Evolutionary conservation across 2,329 filamentous ascomycete species (phyloP).

Genomic region (Leptographium lundbergii): DNA sequence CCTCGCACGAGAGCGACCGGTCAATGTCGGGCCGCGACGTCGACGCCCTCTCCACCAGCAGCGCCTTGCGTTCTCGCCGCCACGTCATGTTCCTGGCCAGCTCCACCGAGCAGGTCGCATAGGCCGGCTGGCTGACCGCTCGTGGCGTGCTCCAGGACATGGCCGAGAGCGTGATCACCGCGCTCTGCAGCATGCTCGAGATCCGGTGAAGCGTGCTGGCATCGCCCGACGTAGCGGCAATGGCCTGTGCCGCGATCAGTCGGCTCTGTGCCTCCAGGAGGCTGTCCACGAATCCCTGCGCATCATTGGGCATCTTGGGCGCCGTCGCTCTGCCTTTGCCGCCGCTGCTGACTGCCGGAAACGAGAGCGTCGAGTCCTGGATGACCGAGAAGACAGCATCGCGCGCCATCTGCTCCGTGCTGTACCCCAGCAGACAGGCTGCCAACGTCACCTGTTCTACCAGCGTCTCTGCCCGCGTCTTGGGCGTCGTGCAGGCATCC

Average conservation of each 20-base stretch:
- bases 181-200: conserved; percentile 50
- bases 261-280: conserved; percentile 54
- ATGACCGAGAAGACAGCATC: conserved; percentile 83
- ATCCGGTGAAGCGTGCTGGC: conserved; percentile 49
- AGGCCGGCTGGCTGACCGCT: conserved; percentile 35
- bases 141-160: conserved; percentile 35
- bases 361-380: conserved; percentile 83
- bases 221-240: conserved; percentile 40
- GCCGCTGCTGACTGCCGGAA: conserved; percentile 50
- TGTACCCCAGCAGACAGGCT: conserved; percentile 54
- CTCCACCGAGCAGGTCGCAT: conserved; percentile 54
- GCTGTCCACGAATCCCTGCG: conserved; percentile 42
- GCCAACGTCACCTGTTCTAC: conserved; percentile 51
- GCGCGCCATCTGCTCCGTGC: conserved; percentile 57
- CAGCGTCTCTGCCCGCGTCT: conserved; percentile 20
- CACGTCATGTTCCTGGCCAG: conserved; percentile 57
- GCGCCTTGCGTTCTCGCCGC: conserved; percentile 48
- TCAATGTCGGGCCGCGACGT: conserved; percentile 18
- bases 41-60: conserved; percentile 32
- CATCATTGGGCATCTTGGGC: conserved; percentile 12
- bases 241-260: conserved; percentile 49
- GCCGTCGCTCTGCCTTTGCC: conserved; percentile 16
- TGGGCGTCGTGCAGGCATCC: conserved; percentile 15
- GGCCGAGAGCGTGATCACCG: conserved; percentile 53
- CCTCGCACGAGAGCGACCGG: conserved; percentile 1